phyloP scores from a whole-genome alignment of 148 eudicot species.

The Simmondsia chinensis region DNA sequence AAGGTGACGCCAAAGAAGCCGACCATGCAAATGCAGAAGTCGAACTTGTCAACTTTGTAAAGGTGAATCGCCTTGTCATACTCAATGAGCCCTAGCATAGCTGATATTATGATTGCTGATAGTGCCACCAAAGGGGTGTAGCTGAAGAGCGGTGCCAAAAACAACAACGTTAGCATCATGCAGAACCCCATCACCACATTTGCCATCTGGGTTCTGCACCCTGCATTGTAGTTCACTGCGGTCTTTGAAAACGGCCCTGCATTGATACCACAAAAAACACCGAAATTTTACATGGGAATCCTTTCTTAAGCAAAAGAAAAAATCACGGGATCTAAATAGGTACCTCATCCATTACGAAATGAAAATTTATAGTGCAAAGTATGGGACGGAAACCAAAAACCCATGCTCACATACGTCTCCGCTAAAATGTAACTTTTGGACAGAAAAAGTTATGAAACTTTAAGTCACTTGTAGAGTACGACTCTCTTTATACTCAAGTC shows the following conservation, averaged over 20 bases:
- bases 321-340: too few species aligned
- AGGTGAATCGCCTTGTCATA: constrained; percentile 48
- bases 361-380: too few species aligned
- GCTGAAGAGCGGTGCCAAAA: constrained; percentile 79
- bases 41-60: constrained; percentile 74
- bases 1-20: constrained; percentile 81
- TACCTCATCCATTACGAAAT: too few species aligned
- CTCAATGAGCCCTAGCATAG: constrained; percentile 83
- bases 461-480: too few species aligned
- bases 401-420: too few species aligned
- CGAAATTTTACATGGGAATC: too few species aligned
- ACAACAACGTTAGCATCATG: constrained; percentile 58
- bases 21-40: constrained; percentile 69
- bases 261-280: too few species aligned
- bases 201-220: constrained; percentile 69
- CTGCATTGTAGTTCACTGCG: constrained; percentile 80
- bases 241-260: constrained; percentile 95
- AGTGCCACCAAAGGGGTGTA: constrained; percentile 86
- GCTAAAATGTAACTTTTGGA: too few species aligned
- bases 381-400: too few species aligned
- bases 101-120: constrained; percentile 83
- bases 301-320: too few species aligned
- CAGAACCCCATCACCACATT: constrained; percentile 62
- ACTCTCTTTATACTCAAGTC: too few species aligned
- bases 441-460: too few species aligned